Conservation (phyloP, 495 filamentous ascomycete genomes). For the Penicillium macrosclerotiorum region DNA sequence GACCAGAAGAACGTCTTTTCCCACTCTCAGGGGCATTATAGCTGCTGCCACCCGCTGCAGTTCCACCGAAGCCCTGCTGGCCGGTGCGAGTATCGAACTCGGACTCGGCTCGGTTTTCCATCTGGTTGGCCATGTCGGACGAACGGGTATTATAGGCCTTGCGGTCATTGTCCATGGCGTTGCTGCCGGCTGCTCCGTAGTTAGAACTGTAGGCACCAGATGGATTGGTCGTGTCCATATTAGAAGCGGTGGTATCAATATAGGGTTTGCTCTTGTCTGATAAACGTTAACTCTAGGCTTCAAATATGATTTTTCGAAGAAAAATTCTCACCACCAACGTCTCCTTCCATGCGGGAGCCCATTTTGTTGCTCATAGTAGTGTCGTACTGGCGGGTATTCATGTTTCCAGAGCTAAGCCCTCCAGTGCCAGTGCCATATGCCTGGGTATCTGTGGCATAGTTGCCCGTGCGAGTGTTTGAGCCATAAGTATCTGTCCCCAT, state of each 20-base stretch:
- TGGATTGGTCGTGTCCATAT: not conserved
- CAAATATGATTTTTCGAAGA: no score
- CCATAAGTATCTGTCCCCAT: not conserved
- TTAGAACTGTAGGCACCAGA: conserved; percentile 12
- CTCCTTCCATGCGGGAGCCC: conserved; percentile 46
- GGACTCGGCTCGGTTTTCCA: conserved; percentile 37
- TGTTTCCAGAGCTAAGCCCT: conserved; percentile 6
- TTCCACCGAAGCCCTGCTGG: conserved; percentile 23
- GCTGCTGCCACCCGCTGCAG: conserved; percentile 33
- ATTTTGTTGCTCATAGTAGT: conserved; percentile 33
- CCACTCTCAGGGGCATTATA: conserved; percentile 22
- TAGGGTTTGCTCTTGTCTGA: conserved; percentile 3
- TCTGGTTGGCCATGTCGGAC: conserved; percentile 33
- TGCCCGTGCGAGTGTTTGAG: conserved; percentile 1
- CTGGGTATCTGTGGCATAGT: conserved; percentile 11
- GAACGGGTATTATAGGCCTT: conserved; percentile 12
- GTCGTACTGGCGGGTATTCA: conserved; percentile 1
- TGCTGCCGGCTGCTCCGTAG: conserved; percentile 3
- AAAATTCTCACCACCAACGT: conserved; percentile 14
- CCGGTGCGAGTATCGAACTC: conserved; percentile 38
- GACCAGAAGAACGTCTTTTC: conserved; percentile 26
- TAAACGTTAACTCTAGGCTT: not conserved
- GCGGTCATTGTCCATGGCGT: conserved; percentile 4
- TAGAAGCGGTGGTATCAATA: not conserved
- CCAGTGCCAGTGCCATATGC: conserved; percentile 13